phyloP scores from a whole-genome alignment of 805 yeast genomes.

The Scheffersomyces stipitis region DNA sequence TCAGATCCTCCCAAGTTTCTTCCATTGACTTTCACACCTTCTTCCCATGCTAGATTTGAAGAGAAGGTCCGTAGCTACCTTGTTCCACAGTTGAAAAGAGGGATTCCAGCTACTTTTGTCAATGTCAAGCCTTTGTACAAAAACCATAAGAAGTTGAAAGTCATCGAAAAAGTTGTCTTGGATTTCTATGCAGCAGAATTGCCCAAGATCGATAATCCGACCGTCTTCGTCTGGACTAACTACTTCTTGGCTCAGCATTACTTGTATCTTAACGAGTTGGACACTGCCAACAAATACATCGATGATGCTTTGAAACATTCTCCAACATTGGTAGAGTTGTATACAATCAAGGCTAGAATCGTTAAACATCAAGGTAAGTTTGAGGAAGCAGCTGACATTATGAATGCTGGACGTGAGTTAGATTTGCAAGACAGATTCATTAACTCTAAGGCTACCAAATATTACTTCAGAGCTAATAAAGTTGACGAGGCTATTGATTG shows the following conservation, averaged over 20 bases:
- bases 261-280: slow-evolving; percentile 53
- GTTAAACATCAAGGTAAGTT: slow-evolving; percentile 68
- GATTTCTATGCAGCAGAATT: slow-evolving; percentile 41
- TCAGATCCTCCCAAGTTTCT: slow-evolving; percentile 78
- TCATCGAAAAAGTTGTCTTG: slow-evolving; percentile 54
- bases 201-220: slow-evolving; percentile 35
- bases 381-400: slow-evolving; percentile 58
- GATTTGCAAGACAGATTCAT: slow-evolving; percentile 91
- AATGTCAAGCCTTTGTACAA: slow-evolving; percentile 79
- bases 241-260: slow-evolving; percentile 81
- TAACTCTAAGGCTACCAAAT: slow-evolving; percentile 84
- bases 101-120: slow-evolving; percentile 88
- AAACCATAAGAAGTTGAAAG: slow-evolving; percentile 34
- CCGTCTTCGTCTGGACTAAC: slow-evolving; percentile 63
- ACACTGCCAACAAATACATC: slow-evolving; percentile 54
- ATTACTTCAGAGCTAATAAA: slow-evolving; percentile 71
- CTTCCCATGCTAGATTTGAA: slow-evolving; percentile 48
- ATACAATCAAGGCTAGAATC: slow-evolving; percentile 77
- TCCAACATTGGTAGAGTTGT: slow-evolving; percentile 82
- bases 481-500: slow-evolving; percentile 72
- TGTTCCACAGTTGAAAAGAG: slow-evolving; percentile 61
- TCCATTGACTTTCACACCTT: slow-evolving; percentile 72
- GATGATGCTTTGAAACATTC: slow-evolving; percentile 68
- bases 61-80: slow-evolving; percentile 55
- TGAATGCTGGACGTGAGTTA: slow-evolving; percentile 69